A percentile compares a stretch with the other conserved stretches of the same genome.
Evolutionary conservation across 2,329 filamentous ascomycete genomes (phyloP).

Genomic region (Alternaria brassicae): DNA sequence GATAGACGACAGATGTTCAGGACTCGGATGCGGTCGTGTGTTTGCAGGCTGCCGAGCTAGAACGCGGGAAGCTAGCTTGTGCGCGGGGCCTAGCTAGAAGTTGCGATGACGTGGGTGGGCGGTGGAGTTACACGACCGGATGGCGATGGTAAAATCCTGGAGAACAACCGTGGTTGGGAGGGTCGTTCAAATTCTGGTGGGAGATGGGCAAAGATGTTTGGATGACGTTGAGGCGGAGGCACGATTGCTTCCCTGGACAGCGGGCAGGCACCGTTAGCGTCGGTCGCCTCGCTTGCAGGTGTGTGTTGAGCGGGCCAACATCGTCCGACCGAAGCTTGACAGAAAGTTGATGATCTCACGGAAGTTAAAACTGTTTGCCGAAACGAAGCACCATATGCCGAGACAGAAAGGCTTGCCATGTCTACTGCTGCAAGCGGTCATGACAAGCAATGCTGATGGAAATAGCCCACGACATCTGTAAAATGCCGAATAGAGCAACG

Average conservation of each 20-base stretch:
- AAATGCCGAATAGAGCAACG: neutral
- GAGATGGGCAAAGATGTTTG: conserved; percentile 38
- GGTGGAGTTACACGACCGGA: neutral
- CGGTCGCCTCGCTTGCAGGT: conserved; percentile 17
- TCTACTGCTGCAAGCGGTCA: neutral
- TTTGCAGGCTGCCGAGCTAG: conserved; percentile 43
- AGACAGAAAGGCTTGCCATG: neutral
- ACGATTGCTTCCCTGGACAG: conserved; percentile 32
- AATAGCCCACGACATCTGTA: neutral
- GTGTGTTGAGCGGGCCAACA: conserved; percentile 11
- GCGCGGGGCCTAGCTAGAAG: conserved; percentile 37
- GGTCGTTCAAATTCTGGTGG: conserved; percentile 18
- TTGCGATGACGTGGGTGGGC: conserved; percentile 31
- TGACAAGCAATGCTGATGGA: neutral
- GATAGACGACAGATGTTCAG: conserved; percentile 21
- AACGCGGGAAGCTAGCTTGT: conserved; percentile 44
- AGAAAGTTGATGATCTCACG: neutral
- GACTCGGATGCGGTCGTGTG: conserved; percentile 43
- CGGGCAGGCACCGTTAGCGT: conserved; percentile 26
- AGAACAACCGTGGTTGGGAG: conserved; percentile 3
- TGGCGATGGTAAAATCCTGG: conserved; percentile 11
- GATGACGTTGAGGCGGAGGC: conserved; percentile 45
- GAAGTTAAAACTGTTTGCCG: neutral
- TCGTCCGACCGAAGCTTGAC: conserved; percentile 4
- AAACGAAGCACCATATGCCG: neutral